Evolutionary conservation across 2,329 filamentous ascomycete genomes (phyloP), one percentile per base, ranked within the genome.

Genomic region (Diaporthe sp.): DNA sequence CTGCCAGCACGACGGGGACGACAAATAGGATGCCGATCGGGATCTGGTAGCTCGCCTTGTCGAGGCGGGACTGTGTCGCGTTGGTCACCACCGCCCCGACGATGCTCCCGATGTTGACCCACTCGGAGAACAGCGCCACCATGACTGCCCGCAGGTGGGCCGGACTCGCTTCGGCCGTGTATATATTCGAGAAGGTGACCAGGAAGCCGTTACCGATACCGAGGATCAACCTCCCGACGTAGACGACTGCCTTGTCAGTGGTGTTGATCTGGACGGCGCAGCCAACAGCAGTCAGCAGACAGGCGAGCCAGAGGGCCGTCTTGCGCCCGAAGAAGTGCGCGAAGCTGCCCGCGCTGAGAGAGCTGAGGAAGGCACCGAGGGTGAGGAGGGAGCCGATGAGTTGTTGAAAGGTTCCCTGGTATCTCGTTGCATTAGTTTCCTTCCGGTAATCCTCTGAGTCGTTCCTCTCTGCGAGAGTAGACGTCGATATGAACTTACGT

Each of bases 311-410:
- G 4, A 89, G 81, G 0, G 84, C 87, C 0, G 80, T 79, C 50
- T 82, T 83, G 71, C 87, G 85, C 38, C 87, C 87, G 57, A 87
- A 86, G 76, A 83, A 86, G 73, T 84, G 80, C 8, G 85, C 85
- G 76, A 89, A 88, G 1, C 83, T 77, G 9, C 87, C 87, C 2
- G 87, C 86, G 12, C 85, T 80, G 7, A 88, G 83, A 1, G 87
- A 87, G 8, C 86, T 87, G 22, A 88, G 71, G 76, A 89, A 88
- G 3, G 86, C 85, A 1, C 87, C 87, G 3, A 89, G 81, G 10
- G 85, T 89, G 38, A 89, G 81, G 19, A 89, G 82, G 1, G 86
- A 89, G n/a, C 85, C 85, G 77, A 89, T 89, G 3, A 89, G 83
- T 76, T 87, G 85, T 76, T 89, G 87, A n/a, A 88, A 86, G 0